Percentiles rank a stretch among this genome's conserved stretches.
Conservation (phyloP, 768 basidiomycete species). For the Strobilomyces confusus region DNA sequence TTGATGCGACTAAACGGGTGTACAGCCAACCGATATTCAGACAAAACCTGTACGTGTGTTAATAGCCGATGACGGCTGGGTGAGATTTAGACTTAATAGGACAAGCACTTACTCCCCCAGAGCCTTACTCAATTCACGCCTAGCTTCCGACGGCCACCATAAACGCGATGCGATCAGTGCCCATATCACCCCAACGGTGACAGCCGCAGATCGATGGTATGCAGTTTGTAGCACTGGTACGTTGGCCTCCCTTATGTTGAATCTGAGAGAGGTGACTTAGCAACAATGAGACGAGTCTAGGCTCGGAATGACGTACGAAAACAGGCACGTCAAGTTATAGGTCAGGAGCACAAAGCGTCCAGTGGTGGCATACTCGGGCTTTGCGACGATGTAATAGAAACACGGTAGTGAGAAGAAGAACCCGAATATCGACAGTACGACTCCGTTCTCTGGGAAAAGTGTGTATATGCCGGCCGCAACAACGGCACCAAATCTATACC, state of each 20-base stretch:
- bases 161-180: constrained; percentile 82
- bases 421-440: constrained; percentile 76
- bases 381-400: constrained; percentile 83
- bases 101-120: constrained; percentile 70
- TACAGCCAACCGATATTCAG: constrained; percentile 94
- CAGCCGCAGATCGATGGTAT: constrained; percentile 71
- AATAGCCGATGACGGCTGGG: neutral
- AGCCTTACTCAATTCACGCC: constrained; percentile 78
- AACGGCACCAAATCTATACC: constrained; percentile 65
- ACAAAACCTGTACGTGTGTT: constrained; percentile 61
- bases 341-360: constrained; percentile 81
- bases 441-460: constrained; percentile 70
- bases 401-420: constrained; percentile 91
- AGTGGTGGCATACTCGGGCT: constrained; percentile 70
- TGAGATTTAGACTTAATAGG: neutral
- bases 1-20: constrained; percentile 83
- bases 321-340: constrained; percentile 84
- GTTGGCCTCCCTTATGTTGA: constrained; percentile 68
- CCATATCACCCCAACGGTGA: constrained; percentile 85
- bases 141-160: constrained; percentile 96
- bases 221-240: constrained; percentile 69
- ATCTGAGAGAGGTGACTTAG: constrained; percentile 41
- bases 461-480: constrained; percentile 72
- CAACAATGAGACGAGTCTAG: neutral
- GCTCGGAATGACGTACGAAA: constrained; percentile 41